These are phyloP conservation scores for Phallus indusiatus DNA, from an alignment of 768 basidiomycete genomes.

Conservation along the genomic window DNA sequence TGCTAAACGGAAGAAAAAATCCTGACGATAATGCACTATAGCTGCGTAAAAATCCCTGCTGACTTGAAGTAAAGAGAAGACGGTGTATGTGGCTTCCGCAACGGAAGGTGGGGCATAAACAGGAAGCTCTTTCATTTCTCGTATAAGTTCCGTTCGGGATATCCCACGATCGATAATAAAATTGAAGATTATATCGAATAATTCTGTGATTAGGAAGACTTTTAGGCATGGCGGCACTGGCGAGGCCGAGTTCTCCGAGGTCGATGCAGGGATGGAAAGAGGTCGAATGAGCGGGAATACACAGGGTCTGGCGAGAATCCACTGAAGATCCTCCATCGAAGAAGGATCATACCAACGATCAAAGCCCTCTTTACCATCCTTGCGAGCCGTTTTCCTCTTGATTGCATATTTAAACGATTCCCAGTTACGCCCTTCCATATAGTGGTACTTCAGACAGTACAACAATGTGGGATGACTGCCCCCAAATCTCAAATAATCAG, in stretches of 20 bases:
- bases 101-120: slow-evolving; percentile 6
- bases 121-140: neutral
- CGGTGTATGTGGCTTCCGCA: slow-evolving; percentile 5
- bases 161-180: neutral
- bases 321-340: neutral
- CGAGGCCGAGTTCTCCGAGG: neutral
- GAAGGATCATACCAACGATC: neutral
- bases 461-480: neutral
- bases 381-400: neutral
- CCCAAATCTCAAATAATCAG: slow-evolving; percentile 5
- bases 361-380: neutral
- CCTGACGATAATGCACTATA: slow-evolving; percentile 8
- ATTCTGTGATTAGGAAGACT: neutral
- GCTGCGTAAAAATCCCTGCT: slow-evolving; percentile 8
- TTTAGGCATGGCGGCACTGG: neutral
- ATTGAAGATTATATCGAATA: slow-evolving; percentile 8
- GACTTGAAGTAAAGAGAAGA: slow-evolving; percentile 11
- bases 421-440: slow-evolving; percentile 8
- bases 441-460: slow-evolving; percentile 12
- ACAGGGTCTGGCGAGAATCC: neutral
- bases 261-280: neutral
- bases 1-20: slow-evolving; percentile 12
- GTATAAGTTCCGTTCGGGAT: slow-evolving; percentile 1
- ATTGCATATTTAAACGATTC: neutral
- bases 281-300: neutral